These are phyloP conservation scores for Draba incana DNA, from an alignment of 345 rosid genomes.

Conservation along the genomic window DNA sequence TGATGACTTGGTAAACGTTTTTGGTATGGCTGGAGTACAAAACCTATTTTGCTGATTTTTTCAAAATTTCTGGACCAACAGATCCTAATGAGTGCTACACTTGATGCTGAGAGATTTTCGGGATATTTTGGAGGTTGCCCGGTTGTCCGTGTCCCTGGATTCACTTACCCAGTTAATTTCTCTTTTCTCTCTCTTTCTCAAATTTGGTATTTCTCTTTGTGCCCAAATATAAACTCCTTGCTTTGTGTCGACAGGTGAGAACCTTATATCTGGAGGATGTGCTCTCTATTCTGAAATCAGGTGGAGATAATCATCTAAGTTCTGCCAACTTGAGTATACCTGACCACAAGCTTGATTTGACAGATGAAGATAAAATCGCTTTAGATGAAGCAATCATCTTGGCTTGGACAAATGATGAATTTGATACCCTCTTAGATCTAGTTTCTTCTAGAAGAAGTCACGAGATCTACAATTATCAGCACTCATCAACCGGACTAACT, in stretches of 20 bases:
- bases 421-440: conserved; percentile 73
- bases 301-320: conserved; percentile 58
- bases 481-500: conserved; percentile 66
- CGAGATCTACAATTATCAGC: conserved; percentile 70
- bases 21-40: conserved; percentile 3
- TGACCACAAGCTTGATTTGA: conserved; percentile 48
- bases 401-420: conserved; percentile 86
- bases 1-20: conserved; percentile 10
- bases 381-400: conserved; percentile 81
- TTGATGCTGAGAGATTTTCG: conserved; percentile 86
- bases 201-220: conserved; percentile 16
- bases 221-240: conserved; percentile 31
- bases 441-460: conserved; percentile 61
- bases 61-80: conserved; percentile 36
- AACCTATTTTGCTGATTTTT: conserved; percentile 12
- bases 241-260: conserved; percentile 61
- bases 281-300: conserved; percentile 69
- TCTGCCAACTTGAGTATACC: conserved; percentile 43
- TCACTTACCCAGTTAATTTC: conserved; percentile 80
- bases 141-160: conserved; percentile 82
- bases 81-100: conserved; percentile 97
- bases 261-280: conserved; percentile 78
- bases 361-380: conserved; percentile 65
- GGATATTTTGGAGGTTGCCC: conserved; percentile 98
- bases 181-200: conserved; percentile 20